These are phyloP conservation scores for Striga asiatica DNA, from an alignment of 257 asterid genomes.

Conservation along the genomic window DNA sequence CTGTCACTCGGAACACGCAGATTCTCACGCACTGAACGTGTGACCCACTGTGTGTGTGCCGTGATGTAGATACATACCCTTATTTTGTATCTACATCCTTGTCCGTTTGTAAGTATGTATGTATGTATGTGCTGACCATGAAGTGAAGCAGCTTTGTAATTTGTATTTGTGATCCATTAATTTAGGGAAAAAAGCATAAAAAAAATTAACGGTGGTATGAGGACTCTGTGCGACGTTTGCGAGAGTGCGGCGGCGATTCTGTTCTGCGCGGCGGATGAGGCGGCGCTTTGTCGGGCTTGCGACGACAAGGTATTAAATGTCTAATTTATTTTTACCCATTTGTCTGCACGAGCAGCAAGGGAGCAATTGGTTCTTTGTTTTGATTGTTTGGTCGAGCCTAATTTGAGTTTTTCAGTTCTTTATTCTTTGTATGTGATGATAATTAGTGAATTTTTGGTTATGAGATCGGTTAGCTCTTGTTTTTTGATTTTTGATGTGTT, in stretches of 20 bases:
- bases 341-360: neutral
- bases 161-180: neutral
- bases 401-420: neutral
- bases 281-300: constrained; percentile 78
- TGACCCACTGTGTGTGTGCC: constrained; percentile 4
- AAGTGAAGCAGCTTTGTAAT: neutral
- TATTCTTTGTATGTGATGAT: neutral
- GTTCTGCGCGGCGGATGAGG: constrained; percentile 97
- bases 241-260: constrained; percentile 87
- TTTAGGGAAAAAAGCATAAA: neutral
- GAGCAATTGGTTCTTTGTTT: neutral
- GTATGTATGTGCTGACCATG: neutral
- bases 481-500: neutral
- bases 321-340: neutral
- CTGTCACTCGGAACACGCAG: neutral
- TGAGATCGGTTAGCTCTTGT: neutral
- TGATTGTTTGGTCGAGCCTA: too few species aligned
- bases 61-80: neutral
- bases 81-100: neutral
- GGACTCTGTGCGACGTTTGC: constrained; percentile 88
- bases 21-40: constrained; percentile 11
- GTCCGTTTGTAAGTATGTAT: neutral
- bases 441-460: neutral
- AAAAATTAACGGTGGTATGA: constrained; percentile 25
- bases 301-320: constrained; percentile 67